Evolutionary conservation across 371 early-diverging fungal genomes (phyloP), one percentile per base, ranked within the genome.

Genomic region (Haplosporangium sp.): DNA sequence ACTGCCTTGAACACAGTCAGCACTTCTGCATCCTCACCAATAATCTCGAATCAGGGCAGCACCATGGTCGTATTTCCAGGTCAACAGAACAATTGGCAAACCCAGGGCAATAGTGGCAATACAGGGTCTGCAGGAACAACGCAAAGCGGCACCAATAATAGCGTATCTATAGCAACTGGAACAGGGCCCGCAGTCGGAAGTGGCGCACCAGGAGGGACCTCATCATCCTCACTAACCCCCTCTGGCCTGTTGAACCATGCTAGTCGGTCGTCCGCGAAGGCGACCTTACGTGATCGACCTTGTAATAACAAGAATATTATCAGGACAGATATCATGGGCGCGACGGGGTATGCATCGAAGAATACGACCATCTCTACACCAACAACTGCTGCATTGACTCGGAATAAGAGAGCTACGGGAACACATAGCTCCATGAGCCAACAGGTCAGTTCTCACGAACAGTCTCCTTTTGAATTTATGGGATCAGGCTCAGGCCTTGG

Each of bases 361-460:
- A 20, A 51, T 14, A 59, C 10, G 1, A 42, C 72, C 0, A 59
- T 71, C 18, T 59, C 67, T 0, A 77, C 77, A 41, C 71, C 77
- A 7, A 68, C 62, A 16, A 77, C 56, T 10, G 67, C 68, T 18
- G 57, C 68, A 2, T 21, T 65, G 40, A 51, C 64, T 18, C 29
- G 56, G 23, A 66, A 50, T 47, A 69, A 75, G 20, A 66, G 63
- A 11, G 54, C 45, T 2, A n/a, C 45, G 10, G 45, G 5, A 50
- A 47, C 23, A 21, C 29, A 6, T 45, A 48, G 16, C 14, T 16
- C 10, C 40, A 42, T 36, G 48, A 45, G 52, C 46, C 48, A n/a
- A 20, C 23, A n/a, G 20, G 37, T n/a, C 37, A 37, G 7, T 16
- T 7, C 8, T 48, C 48, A 48, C 43, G 48, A 48, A 7, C n/a